Evolutionary conservation across 805 yeast species (phyloP).

Genomic region (Candida suzukii): DNA sequence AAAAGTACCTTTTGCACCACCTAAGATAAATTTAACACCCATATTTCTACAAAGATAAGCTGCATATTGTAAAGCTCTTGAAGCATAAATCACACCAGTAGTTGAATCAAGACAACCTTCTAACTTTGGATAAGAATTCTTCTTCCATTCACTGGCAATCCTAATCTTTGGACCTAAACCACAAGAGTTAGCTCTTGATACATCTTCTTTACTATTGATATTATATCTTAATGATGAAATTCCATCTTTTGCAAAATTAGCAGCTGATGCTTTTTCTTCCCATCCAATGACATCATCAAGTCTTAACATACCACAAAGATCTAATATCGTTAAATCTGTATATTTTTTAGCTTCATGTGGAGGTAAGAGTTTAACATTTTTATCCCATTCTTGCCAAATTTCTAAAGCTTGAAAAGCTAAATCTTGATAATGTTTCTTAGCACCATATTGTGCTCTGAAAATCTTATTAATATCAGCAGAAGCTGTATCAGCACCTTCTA

Average conservation of each 20-base stretch:
- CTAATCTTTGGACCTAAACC: slow-evolving; percentile 22
- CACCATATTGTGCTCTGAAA: slow-evolving; percentile 31
- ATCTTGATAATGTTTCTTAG: slow-evolving; percentile 27
- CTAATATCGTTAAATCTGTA: slow-evolving; percentile 18
- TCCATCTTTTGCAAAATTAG: slow-evolving; percentile 19
- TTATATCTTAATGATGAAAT: slow-evolving; percentile 23
- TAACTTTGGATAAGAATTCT: slow-evolving; percentile 7
- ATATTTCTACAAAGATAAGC: slow-evolving; percentile 16
- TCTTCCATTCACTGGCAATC: slow-evolving; percentile 11
- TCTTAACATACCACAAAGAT: slow-evolving; percentile 22
- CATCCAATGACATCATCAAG: slow-evolving; percentile 19
- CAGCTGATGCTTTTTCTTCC: slow-evolving; percentile 18
- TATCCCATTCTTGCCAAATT: slow-evolving; percentile 19
- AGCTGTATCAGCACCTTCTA: slow-evolving; percentile 33
- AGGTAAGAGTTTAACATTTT: slow-evolving; percentile 15
- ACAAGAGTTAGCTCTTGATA: slow-evolving; percentile 23
- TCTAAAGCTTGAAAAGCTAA: slow-evolving; percentile 21
- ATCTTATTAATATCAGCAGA: slow-evolving; percentile 33
- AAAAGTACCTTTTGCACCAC: slow-evolving; percentile 24
- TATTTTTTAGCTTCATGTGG: slow-evolving; percentile 17
- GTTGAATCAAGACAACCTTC: slow-evolving; percentile 23
- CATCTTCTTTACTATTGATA: slow-evolving; percentile 20
- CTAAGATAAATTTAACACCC: slow-evolving; percentile 29
- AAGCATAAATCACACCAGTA: slow-evolving; percentile 28
- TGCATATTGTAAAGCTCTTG: slow-evolving; percentile 26